Evolutionary conservation across 2,329 filamentous ascomycete species (phyloP), one percentile per base, ranked within the genome.

Genomic region (Ophiocordyceps camponoti-rufipedis): DNA sequence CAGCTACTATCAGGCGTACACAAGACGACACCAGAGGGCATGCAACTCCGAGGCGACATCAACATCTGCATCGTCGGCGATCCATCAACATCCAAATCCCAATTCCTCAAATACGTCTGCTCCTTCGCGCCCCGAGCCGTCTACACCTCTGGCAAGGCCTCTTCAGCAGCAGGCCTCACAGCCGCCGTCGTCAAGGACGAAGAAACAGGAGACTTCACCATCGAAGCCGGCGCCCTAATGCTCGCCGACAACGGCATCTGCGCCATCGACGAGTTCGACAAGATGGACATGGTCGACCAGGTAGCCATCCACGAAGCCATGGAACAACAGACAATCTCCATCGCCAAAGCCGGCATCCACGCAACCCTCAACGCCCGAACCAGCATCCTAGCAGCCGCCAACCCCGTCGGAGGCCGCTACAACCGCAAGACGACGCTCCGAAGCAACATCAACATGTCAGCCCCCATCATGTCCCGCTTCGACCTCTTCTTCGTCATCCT

Each of bases 261-360:
- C 63, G 88, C 87, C 48, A 98, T 98, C 59, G 91, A 98, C 59
- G 91, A 98, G 61, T 98, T 98, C 55, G 91, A 98, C 75, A 98
- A 98, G 69, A 98, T 98, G 91, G 91, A 98, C 56, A 84, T 98
- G 50, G 79, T 70, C 45, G 91, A 98, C 61, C 91, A 98, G 66
- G 91, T 98, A 46, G 91, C 91, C 52, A 98, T 98, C 57, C 91
- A 98, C 74, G 91, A 98, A 77, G 91, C 91, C 48, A 98, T 98
- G 91, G 91, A 98, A 75, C 91, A 98, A 69, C 91, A 98, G 65
- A 98, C 91, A 5, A 98, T 98, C 52, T 95, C 87, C 9, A 98
- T 98, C 56, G 89, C 91, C 48, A 98, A 98, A 66, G 91, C 91
- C 5, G 91, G 91, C 56, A 98, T 98, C 48, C 91, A 98, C 61